Evolutionary conservation across 495 filamentous ascomycete genomes (phyloP).

Genomic region (Penicillium diatomitis): DNA sequence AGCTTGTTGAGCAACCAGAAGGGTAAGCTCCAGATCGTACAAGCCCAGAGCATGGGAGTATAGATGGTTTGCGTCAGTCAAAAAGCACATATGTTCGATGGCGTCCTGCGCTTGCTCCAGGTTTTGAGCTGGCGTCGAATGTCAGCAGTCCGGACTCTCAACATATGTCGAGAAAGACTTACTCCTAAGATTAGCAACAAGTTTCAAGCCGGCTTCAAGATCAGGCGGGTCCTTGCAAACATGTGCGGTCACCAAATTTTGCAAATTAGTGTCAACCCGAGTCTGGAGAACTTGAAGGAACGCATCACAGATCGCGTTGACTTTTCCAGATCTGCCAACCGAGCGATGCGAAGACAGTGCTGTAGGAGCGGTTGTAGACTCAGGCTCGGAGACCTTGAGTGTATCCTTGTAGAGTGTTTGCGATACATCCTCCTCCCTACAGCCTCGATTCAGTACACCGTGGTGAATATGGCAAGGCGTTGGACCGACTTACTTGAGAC

Average conservation of each 20-base stretch:
- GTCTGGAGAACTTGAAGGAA: slow-evolving; percentile 59
- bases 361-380: slow-evolving; percentile 14
- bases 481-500: slow-evolving; percentile 56
- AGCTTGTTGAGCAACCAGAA: slow-evolving; percentile 89
- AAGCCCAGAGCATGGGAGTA: slow-evolving; percentile 85
- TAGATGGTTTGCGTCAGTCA: slow-evolving; percentile 86
- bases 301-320: slow-evolving; percentile 84
- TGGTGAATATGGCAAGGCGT: neutral
- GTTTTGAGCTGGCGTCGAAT: slow-evolving; percentile 37
- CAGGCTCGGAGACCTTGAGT: slow-evolving; percentile 28
- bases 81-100: slow-evolving; percentile 92
- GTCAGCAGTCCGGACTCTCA: slow-evolving; percentile 7
- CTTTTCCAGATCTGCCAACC: slow-evolving; percentile 45
- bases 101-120: slow-evolving; percentile 68
- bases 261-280: slow-evolving; percentile 60
- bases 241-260: slow-evolving; percentile 89
- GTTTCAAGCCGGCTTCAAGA: slow-evolving; percentile 71
- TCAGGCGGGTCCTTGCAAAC: slow-evolving; percentile 89
- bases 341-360: slow-evolving; percentile 2
- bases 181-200: slow-evolving; percentile 67
- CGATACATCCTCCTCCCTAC: slow-evolving; percentile 85
- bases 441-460: neutral
- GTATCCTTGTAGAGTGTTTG: slow-evolving; percentile 92
- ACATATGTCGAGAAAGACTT: slow-evolving; percentile 4
- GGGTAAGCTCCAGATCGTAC: slow-evolving; percentile 81